A percentile compares a stretch with the other conserved stretches of the same genome.
These are phyloP conservation scores for Rhodotorula toruloides DNA, from an alignment of 768 basidiomycete genomes.

Conservation along the genomic window DNA sequence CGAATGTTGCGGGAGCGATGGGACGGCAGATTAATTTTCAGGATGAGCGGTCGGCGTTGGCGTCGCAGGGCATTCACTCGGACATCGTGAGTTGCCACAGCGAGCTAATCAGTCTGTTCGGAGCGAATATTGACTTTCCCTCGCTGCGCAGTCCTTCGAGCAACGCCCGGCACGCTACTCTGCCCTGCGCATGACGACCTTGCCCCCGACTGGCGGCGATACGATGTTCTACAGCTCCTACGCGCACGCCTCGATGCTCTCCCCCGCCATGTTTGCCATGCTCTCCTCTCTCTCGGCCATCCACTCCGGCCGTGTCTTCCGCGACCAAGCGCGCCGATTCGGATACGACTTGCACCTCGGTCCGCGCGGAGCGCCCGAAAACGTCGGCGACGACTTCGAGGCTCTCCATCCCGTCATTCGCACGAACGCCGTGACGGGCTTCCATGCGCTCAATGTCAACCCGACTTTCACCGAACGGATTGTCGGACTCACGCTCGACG, in stretches of 20 bases:
- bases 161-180: conserved; percentile 44
- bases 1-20: conserved; percentile 20
- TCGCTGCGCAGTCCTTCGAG: conserved; percentile 43
- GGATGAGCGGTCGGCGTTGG: conserved; percentile 19
- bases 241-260: conserved; percentile 44
- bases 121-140: no score
- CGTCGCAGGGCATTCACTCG: conserved; percentile 9
- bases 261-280: conserved; percentile 41
- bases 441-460: conserved; percentile 36
- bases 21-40: conserved; percentile 27
- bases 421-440: conserved; percentile 42
- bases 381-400: conserved; percentile 43
- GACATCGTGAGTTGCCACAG: neutral
- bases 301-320: conserved; percentile 45
- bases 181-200: conserved; percentile 46
- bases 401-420: conserved; percentile 43
- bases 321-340: conserved; percentile 40
- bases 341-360: conserved; percentile 43
- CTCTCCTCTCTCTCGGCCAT: conserved; percentile 44
- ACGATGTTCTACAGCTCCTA: conserved; percentile 43
- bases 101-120: neutral
- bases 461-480: conserved; percentile 39
- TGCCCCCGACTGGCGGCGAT: conserved; percentile 43
- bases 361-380: conserved; percentile 45
- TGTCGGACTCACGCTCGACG: conserved; percentile 35